A percentile compares a stretch with the other conserved stretches of the same genome.
phyloP scores from a whole-genome alignment of 2,329 filamentous ascomycete species.

The Talaromyces sp. region DNA sequence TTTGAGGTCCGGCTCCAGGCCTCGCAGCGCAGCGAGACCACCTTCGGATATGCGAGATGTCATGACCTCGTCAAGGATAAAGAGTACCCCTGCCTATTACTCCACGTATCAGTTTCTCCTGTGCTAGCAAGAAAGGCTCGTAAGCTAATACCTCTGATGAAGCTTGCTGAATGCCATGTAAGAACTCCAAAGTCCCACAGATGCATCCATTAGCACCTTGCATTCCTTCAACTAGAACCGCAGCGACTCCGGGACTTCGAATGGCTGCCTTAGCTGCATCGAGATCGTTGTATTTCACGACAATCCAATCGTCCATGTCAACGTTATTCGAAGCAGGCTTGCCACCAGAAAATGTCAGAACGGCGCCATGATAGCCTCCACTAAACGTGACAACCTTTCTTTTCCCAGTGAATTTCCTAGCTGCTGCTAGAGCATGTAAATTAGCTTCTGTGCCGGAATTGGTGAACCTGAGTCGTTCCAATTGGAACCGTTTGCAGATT shows the following conservation, averaged over 20 bases:
- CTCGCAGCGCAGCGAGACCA: conserved; percentile 47
- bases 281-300: conserved; percentile 4
- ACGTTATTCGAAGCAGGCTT: conserved; percentile 5
- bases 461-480: conserved; percentile 59
- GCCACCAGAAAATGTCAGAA: background rate
- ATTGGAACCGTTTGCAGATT: conserved; percentile 52
- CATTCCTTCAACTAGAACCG: conserved; percentile 64
- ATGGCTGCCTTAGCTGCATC: background rate
- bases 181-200: conserved; percentile 50
- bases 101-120: background rate
- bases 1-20: conserved; percentile 57
- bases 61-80: conserved; percentile 71
- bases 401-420: conserved; percentile 47
- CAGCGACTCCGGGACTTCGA: conserved; percentile 45
- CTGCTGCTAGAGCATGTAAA: conserved; percentile 55
- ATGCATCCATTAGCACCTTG: conserved; percentile 62
- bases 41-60: conserved; percentile 56
- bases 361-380: background rate
- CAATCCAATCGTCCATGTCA: conserved; percentile 5
- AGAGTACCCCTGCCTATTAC: conserved; percentile 19
- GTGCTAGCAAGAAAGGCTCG: background rate
- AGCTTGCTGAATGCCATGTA: conserved; percentile 49
- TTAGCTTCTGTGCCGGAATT: conserved; percentile 67
- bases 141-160: conserved; percentile 38
- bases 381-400: conserved; percentile 5